Evolutionary conservation across 768 basidiomycete genomes (phyloP).

Genomic region (Melanogaster broomeanus): DNA sequence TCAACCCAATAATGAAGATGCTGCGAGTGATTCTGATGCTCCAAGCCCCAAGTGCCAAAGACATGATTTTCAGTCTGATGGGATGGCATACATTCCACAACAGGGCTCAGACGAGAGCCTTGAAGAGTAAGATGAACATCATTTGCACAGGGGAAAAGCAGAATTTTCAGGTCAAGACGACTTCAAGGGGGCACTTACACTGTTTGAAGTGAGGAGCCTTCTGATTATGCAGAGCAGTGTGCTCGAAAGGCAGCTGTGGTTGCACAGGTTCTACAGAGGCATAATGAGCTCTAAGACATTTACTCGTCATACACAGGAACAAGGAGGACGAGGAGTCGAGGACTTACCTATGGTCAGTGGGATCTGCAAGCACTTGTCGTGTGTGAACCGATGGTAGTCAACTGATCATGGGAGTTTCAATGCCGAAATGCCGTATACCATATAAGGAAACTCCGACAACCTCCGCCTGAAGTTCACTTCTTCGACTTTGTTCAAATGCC

Average conservation of each 20-base stretch:
- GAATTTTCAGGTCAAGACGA: background rate
- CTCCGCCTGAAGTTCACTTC: no score
- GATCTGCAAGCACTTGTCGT: no score
- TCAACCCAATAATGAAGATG: background rate
- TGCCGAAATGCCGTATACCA: no score
- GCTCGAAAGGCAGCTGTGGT: background rate
- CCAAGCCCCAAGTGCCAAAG: background rate
- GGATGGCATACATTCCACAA: background rate
- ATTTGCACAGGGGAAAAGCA: background rate
- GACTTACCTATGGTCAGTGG: background rate
- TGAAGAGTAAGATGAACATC: background rate
- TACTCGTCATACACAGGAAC: background rate
- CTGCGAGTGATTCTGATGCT: background rate
- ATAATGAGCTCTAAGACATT: no score
- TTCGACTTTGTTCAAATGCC: no score
- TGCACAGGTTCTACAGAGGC: background rate
- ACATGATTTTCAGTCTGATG: background rate
- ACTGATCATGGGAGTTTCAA: no score
- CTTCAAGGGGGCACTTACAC: background rate
- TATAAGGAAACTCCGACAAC: no score
- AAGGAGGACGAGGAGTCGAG: background rate
- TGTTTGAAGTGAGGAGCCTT: background rate
- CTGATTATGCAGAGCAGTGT: constrained; percentile 3
- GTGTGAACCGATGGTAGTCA: no score
- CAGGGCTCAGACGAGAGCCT: background rate